phyloP scores from a whole-genome alignment of 371 early-diverging fungal species.

The Lichtheimia ornata region DNA sequence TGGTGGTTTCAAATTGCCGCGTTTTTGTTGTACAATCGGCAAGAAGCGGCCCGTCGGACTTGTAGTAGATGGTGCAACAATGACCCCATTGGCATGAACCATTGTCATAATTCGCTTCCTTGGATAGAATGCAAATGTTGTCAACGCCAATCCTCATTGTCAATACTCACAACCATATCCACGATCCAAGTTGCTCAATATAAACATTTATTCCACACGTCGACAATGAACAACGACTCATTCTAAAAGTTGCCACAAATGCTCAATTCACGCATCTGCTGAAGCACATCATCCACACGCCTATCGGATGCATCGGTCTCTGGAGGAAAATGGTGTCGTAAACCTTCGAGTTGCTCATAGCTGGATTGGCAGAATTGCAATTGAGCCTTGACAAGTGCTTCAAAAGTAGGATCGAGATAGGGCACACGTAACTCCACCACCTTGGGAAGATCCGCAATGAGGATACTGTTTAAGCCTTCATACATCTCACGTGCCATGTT shows the following conservation, averaged over 20 bases:
- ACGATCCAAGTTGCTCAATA: no score
- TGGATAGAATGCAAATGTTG: no score
- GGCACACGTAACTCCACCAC: constrained; percentile 86
- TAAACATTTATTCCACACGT: no score
- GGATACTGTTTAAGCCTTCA: constrained; percentile 77
- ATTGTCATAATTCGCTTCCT: no score
- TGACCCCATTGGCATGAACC: no score
- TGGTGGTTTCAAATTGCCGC: no score
- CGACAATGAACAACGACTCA: no score
- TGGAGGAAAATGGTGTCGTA: constrained; percentile 54
- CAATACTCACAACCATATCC: no score
- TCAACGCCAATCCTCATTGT: no score
- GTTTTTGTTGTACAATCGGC: no score
- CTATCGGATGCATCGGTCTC: constrained; percentile 63
- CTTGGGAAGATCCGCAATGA: constrained; percentile 87
- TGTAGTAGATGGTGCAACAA: no score
- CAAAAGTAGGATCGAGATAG: constrained; percentile 91
- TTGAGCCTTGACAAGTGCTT: constrained; percentile 91
- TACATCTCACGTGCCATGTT: constrained; percentile 77
- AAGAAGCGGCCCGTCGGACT: no score
- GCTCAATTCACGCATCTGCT: constrained; percentile 86
- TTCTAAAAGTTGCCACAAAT: constrained; percentile 76
- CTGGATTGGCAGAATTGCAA: constrained; percentile 81
- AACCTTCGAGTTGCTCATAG: constrained; percentile 65
- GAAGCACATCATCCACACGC: constrained; percentile 75